Conservation (phyloP, 371 early-diverging fungal species). For the Massospora cicadina region DNA sequence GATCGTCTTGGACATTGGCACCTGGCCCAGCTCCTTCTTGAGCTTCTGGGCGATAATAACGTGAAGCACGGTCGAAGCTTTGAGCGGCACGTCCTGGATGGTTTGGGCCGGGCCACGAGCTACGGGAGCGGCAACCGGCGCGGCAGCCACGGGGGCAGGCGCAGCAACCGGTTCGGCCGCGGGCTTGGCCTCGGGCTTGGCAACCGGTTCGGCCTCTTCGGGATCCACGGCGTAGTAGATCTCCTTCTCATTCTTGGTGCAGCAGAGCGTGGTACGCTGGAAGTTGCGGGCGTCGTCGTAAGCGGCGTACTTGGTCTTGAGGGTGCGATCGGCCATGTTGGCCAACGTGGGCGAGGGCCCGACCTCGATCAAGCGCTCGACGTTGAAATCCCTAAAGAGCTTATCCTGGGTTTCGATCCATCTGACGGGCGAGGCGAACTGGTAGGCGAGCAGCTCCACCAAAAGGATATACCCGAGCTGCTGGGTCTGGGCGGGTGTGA, state of each 20-base stretch:
- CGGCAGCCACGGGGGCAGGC: conserved; percentile 24
- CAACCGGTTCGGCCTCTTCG: conserved; percentile 43
- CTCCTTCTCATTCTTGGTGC: conserved; percentile 55
- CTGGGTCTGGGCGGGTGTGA: conserved; percentile 61
- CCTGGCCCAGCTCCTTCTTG: conserved; percentile 60
- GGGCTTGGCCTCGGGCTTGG: conserved; percentile 30
- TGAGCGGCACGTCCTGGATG: conserved; percentile 51
- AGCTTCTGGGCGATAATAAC: conserved; percentile 82
- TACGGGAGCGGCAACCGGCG: conserved; percentile 29
- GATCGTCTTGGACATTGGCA: conserved; percentile 61
- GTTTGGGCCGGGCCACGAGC: conserved; percentile 33
- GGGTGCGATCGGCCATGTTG: conserved; percentile 86
- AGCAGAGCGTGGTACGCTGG: conserved; percentile 72
- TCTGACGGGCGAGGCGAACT: conserved; percentile 84
- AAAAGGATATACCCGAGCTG: conserved; percentile 67
- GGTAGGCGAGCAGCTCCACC: conserved; percentile 85
- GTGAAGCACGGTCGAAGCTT: conserved; percentile 57
- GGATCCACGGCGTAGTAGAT: conserved; percentile 83
- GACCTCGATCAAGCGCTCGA: conserved; percentile 79
- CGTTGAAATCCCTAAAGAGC: conserved; percentile 57
- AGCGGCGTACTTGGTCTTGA: conserved; percentile 90
- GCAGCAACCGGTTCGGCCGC: conserved; percentile 26
- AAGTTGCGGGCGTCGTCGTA: conserved; percentile 85
- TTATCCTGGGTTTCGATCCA: conserved; percentile 97
- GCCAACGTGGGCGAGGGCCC: conserved; percentile 79